phyloP scores from a whole-genome alignment of 2,329 filamentous ascomycete species.

The Amesomyces nigricolor region DNA sequence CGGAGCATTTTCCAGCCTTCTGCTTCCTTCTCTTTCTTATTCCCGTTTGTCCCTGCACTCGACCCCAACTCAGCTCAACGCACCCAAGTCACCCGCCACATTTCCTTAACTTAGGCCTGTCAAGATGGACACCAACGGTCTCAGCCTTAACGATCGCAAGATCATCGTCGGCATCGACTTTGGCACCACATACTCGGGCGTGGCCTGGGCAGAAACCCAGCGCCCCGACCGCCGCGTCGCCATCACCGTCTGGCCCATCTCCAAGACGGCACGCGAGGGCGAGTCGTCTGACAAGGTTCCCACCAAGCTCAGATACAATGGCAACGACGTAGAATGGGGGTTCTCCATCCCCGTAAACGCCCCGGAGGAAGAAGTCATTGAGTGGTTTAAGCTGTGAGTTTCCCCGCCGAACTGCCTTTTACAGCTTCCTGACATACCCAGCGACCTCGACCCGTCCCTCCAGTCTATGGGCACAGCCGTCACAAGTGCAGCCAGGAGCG shows the following conservation, averaged over 20 bases:
- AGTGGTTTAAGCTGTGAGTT: conserved; percentile 49
- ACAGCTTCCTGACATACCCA: background rate
- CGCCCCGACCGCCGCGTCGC: conserved; percentile 38
- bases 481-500: conserved; percentile 25
- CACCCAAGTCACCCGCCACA: too few species aligned
- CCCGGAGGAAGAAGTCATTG: conserved; percentile 35
- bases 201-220: conserved; percentile 46
- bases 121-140: conserved; percentile 35
- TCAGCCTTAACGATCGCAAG: conserved; percentile 34
- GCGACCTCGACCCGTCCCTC: conserved; percentile 34
- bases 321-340: conserved; percentile 43
- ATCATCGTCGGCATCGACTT: conserved; percentile 52
- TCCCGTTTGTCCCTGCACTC: too few species aligned
- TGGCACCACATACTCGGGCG: conserved; percentile 51
- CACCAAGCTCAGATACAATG: conserved; percentile 41
- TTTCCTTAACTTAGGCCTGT: background rate
- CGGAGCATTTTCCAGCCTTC: too few species aligned
- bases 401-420: conserved; percentile 2
- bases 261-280: conserved; percentile 32
- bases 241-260: conserved; percentile 43
- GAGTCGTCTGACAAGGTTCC: conserved; percentile 44
- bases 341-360: conserved; percentile 42
- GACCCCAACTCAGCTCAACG: too few species aligned
- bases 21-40: too few species aligned
- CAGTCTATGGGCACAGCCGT: conserved; percentile 31